phyloP scores from a whole-genome alignment of 768 basidiomycete genomes.

The Mrakia gelida region DNA sequence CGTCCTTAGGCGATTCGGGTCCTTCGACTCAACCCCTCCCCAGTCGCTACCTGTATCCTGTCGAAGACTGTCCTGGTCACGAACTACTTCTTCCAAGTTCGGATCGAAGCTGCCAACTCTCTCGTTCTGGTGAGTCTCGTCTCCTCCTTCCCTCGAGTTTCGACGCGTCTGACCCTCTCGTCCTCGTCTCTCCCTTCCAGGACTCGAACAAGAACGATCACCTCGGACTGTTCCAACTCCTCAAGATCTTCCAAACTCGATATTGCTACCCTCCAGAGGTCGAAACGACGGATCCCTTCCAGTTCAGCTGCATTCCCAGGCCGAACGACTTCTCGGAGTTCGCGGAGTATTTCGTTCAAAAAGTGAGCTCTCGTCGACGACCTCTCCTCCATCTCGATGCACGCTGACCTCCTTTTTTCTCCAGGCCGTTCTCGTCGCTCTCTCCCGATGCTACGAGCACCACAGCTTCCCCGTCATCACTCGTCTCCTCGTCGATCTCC shows the following conservation, averaged over 20 bases:
- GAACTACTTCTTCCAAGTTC: conserved; percentile 93
- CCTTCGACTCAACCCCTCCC: conserved; percentile 50
- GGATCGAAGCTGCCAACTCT: conserved; percentile 86
- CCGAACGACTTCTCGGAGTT: conserved; percentile 92
- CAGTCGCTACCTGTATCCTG: conserved; percentile 58
- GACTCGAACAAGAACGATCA: conserved; percentile 56
- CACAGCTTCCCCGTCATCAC: conserved; percentile 81
- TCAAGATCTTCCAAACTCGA: conserved; percentile 87
- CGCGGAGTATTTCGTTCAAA: conserved; percentile 88
- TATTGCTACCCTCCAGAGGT: conserved; percentile 56
- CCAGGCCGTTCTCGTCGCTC: conserved; percentile 72
- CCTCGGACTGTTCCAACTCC: conserved; percentile 87
- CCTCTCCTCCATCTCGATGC: neutral
- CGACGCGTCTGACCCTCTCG: conserved; percentile 8
- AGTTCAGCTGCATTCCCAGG: conserved; percentile 83
- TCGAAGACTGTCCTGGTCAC: conserved; percentile 90
- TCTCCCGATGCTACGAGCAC: conserved; percentile 72
- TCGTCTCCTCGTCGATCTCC: conserved; percentile 81
- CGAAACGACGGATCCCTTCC: conserved; percentile 78
- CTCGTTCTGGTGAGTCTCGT: conserved; percentile 63
- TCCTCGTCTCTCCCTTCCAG: neutral
- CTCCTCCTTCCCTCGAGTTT: neutral
- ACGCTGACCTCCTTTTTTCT: neutral
- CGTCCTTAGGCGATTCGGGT: conserved; percentile 80
- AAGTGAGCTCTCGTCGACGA: conserved; percentile 53